Conservation (phyloP, 768 basidiomycete genomes). For the Macrolepiota fuliginosa region DNA sequence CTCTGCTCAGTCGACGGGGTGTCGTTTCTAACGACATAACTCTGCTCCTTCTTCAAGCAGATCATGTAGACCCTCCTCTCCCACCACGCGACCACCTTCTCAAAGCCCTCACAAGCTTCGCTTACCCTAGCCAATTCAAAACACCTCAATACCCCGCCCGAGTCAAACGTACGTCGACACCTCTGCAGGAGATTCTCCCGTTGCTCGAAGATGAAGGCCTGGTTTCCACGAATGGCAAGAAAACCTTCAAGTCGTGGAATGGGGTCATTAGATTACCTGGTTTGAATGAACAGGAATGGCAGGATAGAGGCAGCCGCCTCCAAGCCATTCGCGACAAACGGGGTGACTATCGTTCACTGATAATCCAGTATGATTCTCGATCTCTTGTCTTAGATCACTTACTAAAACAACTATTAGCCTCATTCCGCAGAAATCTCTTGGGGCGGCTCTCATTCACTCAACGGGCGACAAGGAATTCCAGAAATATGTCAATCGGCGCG, state of each 20-base stretch:
- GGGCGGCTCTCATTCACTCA: constrained; percentile 48
- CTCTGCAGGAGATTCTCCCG: constrained; percentile 35
- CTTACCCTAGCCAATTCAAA: background rate
- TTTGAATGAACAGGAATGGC: constrained; percentile 10
- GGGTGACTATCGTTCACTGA: constrained; percentile 38
- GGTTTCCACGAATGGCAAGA: constrained; percentile 27
- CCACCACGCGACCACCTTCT: constrained; percentile 23
- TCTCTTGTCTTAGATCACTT: background rate
- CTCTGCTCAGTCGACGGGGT: constrained; percentile 44
- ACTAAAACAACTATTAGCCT: constrained; percentile 28
- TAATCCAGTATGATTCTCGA: constrained; percentile 32
- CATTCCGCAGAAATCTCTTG: constrained; percentile 45
- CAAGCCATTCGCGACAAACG: constrained; percentile 22
- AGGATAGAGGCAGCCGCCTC: constrained; percentile 22
- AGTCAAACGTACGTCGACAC: constrained; percentile 12
- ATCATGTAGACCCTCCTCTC: constrained; percentile 41
- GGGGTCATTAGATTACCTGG: constrained; percentile 52
- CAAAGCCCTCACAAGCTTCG: constrained; percentile 5
- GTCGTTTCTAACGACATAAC: constrained; percentile 30
- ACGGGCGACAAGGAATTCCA: constrained; percentile 58
- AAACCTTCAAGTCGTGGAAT: constrained; percentile 40
- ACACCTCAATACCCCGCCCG: constrained; percentile 11
- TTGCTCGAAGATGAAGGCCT: constrained; percentile 47
- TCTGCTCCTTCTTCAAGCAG: constrained; percentile 45
- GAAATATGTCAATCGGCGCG: constrained; percentile 38